These are phyloP conservation scores for Teunomyces funiuensis DNA, from an alignment of 805 yeast species.

Conservation along the genomic window DNA sequence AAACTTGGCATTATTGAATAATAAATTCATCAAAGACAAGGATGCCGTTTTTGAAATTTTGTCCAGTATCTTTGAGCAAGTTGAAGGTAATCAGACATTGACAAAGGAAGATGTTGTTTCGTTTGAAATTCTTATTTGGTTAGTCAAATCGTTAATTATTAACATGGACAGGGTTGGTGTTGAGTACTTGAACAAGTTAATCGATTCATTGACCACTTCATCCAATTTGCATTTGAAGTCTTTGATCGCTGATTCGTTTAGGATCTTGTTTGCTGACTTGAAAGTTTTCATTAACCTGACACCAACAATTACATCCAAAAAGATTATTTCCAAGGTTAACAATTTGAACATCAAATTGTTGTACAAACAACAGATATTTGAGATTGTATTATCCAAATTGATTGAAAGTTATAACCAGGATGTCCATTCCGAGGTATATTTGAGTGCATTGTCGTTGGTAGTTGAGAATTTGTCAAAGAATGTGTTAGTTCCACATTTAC, in stretches of 20 bases:
- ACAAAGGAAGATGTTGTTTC: slow-evolving; percentile 7
- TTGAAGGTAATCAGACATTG: neutral
- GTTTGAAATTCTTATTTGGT: slow-evolving; percentile 67
- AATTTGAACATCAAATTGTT: slow-evolving; percentile 63
- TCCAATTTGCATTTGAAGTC: slow-evolving; percentile 24
- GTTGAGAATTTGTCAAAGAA: slow-evolving; percentile 62
- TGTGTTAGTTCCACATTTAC: slow-evolving; percentile 64
- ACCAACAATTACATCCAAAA: slow-evolving; percentile 20
- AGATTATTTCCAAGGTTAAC: slow-evolving; percentile 42
- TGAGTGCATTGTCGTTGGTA: slow-evolving; percentile 67
- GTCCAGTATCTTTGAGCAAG: neutral
- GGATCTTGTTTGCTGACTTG: slow-evolving; percentile 66
- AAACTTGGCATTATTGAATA: slow-evolving; percentile 51
- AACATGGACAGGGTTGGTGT: slow-evolving; percentile 47
- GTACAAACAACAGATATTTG: slow-evolving; percentile 80
- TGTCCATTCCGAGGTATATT: slow-evolving; percentile 40
- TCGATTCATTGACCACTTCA: slow-evolving; percentile 26
- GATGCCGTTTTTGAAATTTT: neutral
- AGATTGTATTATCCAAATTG: slow-evolving; percentile 54
- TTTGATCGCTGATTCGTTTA: slow-evolving; percentile 52
- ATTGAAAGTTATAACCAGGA: slow-evolving; percentile 26
- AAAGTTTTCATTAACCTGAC: slow-evolving; percentile 52
- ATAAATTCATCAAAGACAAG: slow-evolving; percentile 31
- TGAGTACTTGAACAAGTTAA: slow-evolving; percentile 19
- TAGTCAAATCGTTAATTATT: slow-evolving; percentile 66